phyloP scores from a whole-genome alignment of 768 basidiomycete species.

The Lentinula boryana region DNA sequence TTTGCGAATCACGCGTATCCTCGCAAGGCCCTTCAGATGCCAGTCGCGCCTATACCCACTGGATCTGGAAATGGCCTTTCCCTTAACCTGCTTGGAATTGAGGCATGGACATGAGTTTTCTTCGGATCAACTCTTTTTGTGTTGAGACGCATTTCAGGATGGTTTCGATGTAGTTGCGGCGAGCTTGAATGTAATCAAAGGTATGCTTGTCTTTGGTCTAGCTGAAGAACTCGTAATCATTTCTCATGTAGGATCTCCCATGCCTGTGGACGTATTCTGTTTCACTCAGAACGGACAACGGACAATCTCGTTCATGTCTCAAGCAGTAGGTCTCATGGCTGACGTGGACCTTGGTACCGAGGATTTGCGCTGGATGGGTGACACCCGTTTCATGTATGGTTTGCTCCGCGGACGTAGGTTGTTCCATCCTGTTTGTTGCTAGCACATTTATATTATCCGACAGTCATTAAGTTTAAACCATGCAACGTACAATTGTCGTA shows the following conservation, averaged over 20 bases:
- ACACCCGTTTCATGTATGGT: slow-evolving; percentile 69
- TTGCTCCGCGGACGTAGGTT: slow-evolving; percentile 61
- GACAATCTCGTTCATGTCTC: slow-evolving; percentile 76
- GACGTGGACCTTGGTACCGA: slow-evolving; percentile 84
- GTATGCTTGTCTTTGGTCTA: slow-evolving; percentile 23
- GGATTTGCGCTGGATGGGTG: slow-evolving; percentile 82
- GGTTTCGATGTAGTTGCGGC: slow-evolving; percentile 71
- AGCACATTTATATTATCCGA: background rate
- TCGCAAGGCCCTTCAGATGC: slow-evolving; percentile 54
- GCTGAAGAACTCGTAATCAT: background rate
- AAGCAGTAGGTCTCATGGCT: slow-evolving; percentile 79
- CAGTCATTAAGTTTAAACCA: slow-evolving; percentile 56
- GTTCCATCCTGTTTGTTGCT: background rate
- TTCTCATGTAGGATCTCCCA: slow-evolving; percentile 47
- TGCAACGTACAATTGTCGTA: slow-evolving; percentile 68
- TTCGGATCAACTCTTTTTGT: background rate
- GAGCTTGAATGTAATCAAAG: slow-evolving; percentile 77
- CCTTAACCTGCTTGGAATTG: slow-evolving; percentile 66
- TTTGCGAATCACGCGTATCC: slow-evolving; percentile 62
- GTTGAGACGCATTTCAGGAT: slow-evolving; percentile 32
- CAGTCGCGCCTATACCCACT: slow-evolving; percentile 74
- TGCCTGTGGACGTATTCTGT: slow-evolving; percentile 75
- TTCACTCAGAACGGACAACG: slow-evolving; percentile 61
- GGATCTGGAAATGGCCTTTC: slow-evolving; percentile 78
- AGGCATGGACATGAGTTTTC: slow-evolving; percentile 30